These are phyloP conservation scores for Hordeum vulgare DNA, from an alignment of 176 grass and related monocot species.

Conservation along the genomic window DNA sequence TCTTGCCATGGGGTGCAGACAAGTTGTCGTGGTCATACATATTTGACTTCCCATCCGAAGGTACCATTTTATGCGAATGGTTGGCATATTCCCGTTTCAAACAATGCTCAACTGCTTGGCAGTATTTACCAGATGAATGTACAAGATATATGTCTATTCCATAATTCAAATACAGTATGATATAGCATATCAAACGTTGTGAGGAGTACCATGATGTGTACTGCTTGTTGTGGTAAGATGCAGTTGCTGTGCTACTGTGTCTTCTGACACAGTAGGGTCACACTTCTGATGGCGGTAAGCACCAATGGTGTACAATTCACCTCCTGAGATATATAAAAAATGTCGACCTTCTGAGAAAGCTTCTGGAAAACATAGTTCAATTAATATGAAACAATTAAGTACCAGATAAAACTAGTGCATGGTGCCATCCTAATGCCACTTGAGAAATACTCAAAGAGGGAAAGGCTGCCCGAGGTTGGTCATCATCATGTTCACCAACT, in stretches of 20 bases:
- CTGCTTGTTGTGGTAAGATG: slow-evolving; percentile 21
- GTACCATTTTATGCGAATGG: not conserved
- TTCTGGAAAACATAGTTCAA: slow-evolving; percentile 1
- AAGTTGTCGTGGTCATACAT: not conserved
- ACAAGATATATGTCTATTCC: not conserved
- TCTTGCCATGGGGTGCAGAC: not conserved
- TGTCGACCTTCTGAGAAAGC: not conserved
- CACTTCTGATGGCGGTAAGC: slow-evolving; percentile 57
- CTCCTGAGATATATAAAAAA: slow-evolving; percentile 27
- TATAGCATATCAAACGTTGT: not conserved
- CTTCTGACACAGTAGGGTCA: not conserved
- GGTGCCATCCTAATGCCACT: slow-evolving; percentile 95
- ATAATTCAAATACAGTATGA: not conserved
- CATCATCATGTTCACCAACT: slow-evolving; percentile 36
- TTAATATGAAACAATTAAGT: slow-evolving; percentile 18
- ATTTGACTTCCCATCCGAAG: not conserved
- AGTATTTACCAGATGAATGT: not conserved
- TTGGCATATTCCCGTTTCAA: not conserved
- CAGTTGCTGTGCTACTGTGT: slow-evolving; percentile 11
- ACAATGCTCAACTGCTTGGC: not conserved
- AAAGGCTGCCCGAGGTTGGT: slow-evolving; percentile 39
- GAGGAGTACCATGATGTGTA: slow-evolving; percentile 32
- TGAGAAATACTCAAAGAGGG: slow-evolving; percentile 50
- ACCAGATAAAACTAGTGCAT: slow-evolving; percentile 77
- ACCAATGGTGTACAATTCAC: slow-evolving; percentile 75